Evolutionary conservation across 2,329 filamentous ascomycete species (phyloP), one percentile per base, ranked within the genome.

Genomic region (Hypocrella siamensis): DNA sequence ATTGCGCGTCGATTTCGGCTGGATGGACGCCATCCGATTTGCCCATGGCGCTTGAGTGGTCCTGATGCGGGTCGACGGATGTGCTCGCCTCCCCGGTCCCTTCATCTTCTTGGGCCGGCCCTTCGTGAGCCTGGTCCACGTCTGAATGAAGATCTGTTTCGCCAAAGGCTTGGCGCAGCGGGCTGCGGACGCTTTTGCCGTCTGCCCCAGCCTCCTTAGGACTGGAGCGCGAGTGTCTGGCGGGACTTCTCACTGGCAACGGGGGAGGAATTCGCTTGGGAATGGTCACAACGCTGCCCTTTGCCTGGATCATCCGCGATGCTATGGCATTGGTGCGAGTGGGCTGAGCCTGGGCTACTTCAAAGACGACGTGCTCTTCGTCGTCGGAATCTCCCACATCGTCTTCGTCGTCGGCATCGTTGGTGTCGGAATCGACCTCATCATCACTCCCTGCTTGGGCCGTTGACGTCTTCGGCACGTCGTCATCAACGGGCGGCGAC

Each of bases 241-340:
- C 75, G 1, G 83, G 79, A 47, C 80, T 93, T 30, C 85, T 67
- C 3, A 72, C 66, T 2, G 86, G 86, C 10, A 93, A 66, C 7
- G 80, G 75, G 2, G 86, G 85, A 1, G 83, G 72, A 2, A 76
- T 56, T 22, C 84, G 70, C 56, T 88, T 92, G 10, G 81, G 75
- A 36, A 94, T 93, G 28, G 74, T 85, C 18, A 94, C 82, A 31
- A 94, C 62, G 31, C 79, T 78, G 17, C 84, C 82, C 46, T 81
- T 79, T 25, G 74, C 78, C 19, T 69, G 65, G 35, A 85, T 73
- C 34, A 74, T 67, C 33, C 79, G 72, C 2, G 79, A 73, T 3
- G 70, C 67, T 30, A 73, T 60, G 26, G 72, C 67, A 32, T 73
- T 67, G 6, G 66, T 63, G 26, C 50, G 46, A 12, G 71, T 58